Evolutionary conservation across 2,329 filamentous ascomycete genomes (phyloP).

Genomic region (Geosmithia flava): DNA sequence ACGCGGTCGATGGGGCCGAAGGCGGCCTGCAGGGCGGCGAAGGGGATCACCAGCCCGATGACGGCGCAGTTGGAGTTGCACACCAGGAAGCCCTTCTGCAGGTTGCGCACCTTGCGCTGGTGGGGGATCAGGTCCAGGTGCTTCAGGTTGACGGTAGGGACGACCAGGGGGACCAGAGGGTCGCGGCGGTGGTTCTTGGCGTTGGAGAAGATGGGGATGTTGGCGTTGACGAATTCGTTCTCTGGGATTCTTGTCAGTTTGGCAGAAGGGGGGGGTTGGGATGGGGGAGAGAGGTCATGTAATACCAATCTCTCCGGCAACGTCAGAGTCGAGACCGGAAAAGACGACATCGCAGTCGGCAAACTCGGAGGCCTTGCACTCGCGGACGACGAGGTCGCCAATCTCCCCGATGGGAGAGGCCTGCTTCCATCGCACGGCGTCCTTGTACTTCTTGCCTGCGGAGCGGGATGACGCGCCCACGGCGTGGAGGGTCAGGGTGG

Average conservation of each 20-base stretch:
- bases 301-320: constrained; percentile 80
- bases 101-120: constrained; percentile 59
- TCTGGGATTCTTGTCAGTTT: constrained; percentile 29
- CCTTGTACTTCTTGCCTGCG: constrained; percentile 86
- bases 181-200: constrained; percentile 94
- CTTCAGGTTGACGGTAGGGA: constrained; percentile 84
- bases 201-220: constrained; percentile 91
- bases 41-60: constrained; percentile 89
- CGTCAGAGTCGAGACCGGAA: constrained; percentile 81
- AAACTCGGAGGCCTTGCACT: constrained; percentile 75
- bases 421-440: constrained; percentile 95
- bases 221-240: constrained; percentile 77
- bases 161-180: constrained; percentile 81
- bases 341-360: constrained; percentile 87
- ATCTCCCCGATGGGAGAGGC: constrained; percentile 68
- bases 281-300: neutral
- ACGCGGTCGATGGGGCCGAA: constrained; percentile 72
- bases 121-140: constrained; percentile 85
- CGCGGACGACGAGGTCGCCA: constrained; percentile 71
- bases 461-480: constrained; percentile 83
- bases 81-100: constrained; percentile 81
- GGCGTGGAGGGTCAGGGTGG: constrained; percentile 74
- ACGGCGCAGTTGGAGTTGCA: constrained; percentile 99
- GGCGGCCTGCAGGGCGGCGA: constrained; percentile 74
- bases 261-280: too few relatives aligned